Conservation (phyloP, 2,329 filamentous ascomycete genomes). For the Furcasterigmium furcatum region DNA sequence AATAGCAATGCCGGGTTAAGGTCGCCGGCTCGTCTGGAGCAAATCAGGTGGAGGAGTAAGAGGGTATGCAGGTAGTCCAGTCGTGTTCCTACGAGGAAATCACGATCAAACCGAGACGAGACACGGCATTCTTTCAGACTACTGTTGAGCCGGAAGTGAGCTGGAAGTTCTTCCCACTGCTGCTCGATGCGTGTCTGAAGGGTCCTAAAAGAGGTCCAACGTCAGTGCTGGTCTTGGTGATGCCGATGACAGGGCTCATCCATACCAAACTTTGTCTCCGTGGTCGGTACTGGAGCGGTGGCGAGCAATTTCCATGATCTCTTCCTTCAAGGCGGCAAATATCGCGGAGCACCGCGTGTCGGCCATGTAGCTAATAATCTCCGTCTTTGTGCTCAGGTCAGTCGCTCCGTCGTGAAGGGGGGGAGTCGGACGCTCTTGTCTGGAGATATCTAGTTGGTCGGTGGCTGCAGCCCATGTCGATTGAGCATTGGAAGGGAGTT, state of each 20-base stretch:
- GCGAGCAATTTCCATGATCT: conserved; percentile 7
- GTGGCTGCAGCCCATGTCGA: background rate
- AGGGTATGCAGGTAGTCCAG: conserved; percentile 12
- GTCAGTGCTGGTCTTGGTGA: no score
- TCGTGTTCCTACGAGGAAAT: conserved; percentile 10
- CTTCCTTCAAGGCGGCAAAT: conserved; percentile 12
- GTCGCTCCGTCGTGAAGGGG: no score
- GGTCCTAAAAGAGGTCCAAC: conserved; percentile 3
- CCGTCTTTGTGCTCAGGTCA: no score
- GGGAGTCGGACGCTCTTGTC: no score
- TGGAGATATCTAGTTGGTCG: no score
- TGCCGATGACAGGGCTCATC: no score
- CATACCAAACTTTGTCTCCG: background rate
- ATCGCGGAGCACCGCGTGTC: conserved; percentile 10
- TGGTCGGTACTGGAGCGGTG: conserved; percentile 1
- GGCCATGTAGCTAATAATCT: background rate
- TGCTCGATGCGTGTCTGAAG: conserved; percentile 6
- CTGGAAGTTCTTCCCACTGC: conserved; percentile 10
- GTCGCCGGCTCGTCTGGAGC: conserved; percentile 4
- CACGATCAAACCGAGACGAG: conserved; percentile 5
- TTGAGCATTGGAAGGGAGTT: conserved; percentile 9
- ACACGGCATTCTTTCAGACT: conserved; percentile 7
- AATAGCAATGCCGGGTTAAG: conserved; percentile 6
- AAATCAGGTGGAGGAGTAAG: conserved; percentile 8
- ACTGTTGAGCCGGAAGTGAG: conserved; percentile 5